phyloP scores from a whole-genome alignment of 371 early-diverging fungal species.

The Mucor plumbeus region DNA sequence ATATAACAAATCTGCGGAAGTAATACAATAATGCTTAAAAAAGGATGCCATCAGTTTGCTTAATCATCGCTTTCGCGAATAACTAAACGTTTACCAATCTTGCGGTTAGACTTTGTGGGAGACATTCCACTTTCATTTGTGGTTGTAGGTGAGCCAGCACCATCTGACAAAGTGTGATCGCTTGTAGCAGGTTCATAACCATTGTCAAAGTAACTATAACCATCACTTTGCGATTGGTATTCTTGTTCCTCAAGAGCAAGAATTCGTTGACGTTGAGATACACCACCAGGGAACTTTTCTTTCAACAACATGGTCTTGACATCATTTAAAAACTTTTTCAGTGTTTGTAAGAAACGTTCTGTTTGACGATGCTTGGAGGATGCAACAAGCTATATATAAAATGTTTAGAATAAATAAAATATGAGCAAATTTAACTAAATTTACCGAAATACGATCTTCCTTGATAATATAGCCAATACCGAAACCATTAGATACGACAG shows the following conservation, averaged over 20 bases:
- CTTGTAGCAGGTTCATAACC: constrained; percentile 30
- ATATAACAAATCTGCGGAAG: too few species aligned
- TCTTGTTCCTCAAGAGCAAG: constrained; percentile 47
- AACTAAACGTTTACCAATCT: constrained; percentile 47
- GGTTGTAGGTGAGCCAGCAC: constrained; percentile 18
- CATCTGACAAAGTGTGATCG: constrained; percentile 22
- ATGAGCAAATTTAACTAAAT: constrained; percentile 4
- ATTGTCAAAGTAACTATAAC: constrained; percentile 61
- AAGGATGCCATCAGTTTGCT: background rate
- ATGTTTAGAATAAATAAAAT: background rate
- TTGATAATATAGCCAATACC: constrained; percentile 91
- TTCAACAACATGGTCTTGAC: constrained; percentile 44
- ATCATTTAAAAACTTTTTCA: constrained; percentile 49
- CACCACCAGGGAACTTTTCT: constrained; percentile 51
- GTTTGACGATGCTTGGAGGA: constrained; percentile 65
- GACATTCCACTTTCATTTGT: constrained; percentile 2
- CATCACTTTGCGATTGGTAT: constrained; percentile 26
- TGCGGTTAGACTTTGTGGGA: constrained; percentile 15
- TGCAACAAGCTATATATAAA: constrained; percentile 46
- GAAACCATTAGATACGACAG: constrained; percentile 88
- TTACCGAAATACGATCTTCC: constrained; percentile 64
- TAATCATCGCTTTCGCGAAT: constrained; percentile 42
- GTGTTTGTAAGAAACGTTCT: constrained; percentile 49
- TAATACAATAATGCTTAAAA: too few species aligned
- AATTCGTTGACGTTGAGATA: constrained; percentile 47